Evolutionary conservation across 208 protist genomes (phyloP).

Genomic region (Jaenimonas drosophilae): DNA sequence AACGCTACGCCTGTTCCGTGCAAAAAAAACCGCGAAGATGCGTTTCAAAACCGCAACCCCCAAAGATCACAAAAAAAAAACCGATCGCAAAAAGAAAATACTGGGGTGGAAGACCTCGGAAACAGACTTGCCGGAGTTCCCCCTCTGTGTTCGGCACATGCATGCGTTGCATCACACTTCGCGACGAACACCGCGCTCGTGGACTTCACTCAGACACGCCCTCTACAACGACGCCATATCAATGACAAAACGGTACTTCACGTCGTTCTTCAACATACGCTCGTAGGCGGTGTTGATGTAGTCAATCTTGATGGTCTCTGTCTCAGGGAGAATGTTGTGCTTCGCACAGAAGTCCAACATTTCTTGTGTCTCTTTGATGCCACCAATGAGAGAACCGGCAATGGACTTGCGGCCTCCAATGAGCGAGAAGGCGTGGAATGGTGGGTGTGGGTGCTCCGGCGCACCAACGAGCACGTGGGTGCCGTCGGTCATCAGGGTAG

Average conservation of each 20-base stretch:
- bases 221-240: constrained; percentile 39
- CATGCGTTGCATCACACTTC: too few species aligned
- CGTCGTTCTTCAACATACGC: constrained; percentile 52
- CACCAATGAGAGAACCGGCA: constrained; percentile 49
- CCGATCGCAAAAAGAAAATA: too few species aligned
- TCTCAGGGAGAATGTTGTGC: constrained; percentile 52
- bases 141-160: too few species aligned
- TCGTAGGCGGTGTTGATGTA: constrained; percentile 68
- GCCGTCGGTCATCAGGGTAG: constrained; percentile 31
- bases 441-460: constrained; percentile 29
- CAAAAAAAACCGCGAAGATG: too few species aligned
- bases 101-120: too few species aligned
- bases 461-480: constrained; percentile 46
- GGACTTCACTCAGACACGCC: too few species aligned
- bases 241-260: constrained; percentile 74
- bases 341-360: constrained; percentile 78
- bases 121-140: too few species aligned
- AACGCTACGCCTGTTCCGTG: too few species aligned
- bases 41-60: too few species aligned
- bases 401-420: constrained; percentile 14
- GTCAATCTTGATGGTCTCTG: constrained; percentile 52
- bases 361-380: constrained; percentile 66
- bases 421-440: constrained; percentile 18
- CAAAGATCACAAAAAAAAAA: too few species aligned
- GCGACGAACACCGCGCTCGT: too few species aligned